Percentiles rank a stretch among this genome's conserved stretches.
phyloP scores from a whole-genome alignment of 2,329 filamentous ascomycete species.

The Paraphaeosphaeria sporulosa region DNA sequence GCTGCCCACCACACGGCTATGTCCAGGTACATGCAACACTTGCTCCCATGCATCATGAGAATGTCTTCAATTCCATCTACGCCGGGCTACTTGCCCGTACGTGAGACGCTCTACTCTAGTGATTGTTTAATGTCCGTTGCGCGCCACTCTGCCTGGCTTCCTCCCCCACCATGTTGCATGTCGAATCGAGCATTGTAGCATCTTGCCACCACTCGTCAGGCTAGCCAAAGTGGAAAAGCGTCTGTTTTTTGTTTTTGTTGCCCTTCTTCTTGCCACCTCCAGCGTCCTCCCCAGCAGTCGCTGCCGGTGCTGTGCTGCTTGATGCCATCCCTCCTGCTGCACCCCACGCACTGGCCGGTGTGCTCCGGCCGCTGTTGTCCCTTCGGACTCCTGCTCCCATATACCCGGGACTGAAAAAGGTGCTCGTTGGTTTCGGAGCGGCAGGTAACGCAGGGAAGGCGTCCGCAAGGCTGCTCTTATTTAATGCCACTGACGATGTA shows the following conservation, averaged over 20 bases:
- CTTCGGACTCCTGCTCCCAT: conserved; percentile 54
- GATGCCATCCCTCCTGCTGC: conserved; percentile 35
- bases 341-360: conserved; percentile 52
- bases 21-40: background rate
- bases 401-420: conserved; percentile 60
- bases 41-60: background rate
- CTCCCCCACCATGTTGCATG: conserved; percentile 4
- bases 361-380: conserved; percentile 50
- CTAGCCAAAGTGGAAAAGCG: conserved; percentile 59
- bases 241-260: conserved; percentile 60
- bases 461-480: conserved; percentile 53
- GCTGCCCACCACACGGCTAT: no score
- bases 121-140: background rate
- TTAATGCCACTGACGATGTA: conserved; percentile 37
- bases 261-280: conserved; percentile 54
- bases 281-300: conserved; percentile 31
- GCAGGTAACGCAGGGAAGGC: conserved; percentile 84
- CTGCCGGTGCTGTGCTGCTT: conserved; percentile 26
- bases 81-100: background rate
- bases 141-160: conserved; percentile 16
- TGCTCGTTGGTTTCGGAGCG: conserved; percentile 72
- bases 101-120: background rate
- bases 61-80: background rate
- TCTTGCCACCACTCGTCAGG: background rate
- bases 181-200: conserved; percentile 16